Evolutionary conservation across 805 yeast genomes (phyloP).

Genomic region (Phaffomyces opuntiae): DNA sequence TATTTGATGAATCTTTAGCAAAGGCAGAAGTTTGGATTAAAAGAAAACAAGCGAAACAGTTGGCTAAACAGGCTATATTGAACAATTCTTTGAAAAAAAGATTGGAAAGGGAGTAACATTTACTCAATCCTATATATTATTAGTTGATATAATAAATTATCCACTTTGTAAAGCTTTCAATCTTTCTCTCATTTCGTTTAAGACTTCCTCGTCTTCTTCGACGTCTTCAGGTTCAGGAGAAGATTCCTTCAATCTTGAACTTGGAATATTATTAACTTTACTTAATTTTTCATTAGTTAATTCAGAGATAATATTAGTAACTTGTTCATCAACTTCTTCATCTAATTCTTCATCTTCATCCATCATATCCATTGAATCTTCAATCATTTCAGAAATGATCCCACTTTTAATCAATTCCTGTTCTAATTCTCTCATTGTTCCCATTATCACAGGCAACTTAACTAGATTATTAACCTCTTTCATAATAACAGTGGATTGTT

Average conservation of each 20-base stretch:
- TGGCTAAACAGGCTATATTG: constrained; percentile 24
- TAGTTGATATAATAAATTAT: not conserved
- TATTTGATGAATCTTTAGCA: constrained; percentile 77
- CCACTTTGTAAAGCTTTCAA: constrained; percentile 72
- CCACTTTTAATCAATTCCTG: constrained; percentile 83
- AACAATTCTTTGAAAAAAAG: constrained; percentile 15
- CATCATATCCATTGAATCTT: constrained; percentile 71
- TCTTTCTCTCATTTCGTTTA: constrained; percentile 85
- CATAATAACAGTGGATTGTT: constrained; percentile 75
- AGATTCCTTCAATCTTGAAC: constrained; percentile 18
- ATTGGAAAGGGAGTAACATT: constrained; percentile 1
- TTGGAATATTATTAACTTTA: constrained; percentile 31
- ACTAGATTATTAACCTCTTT: constrained; percentile 78
- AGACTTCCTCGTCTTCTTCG: constrained; percentile 57
- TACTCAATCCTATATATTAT: not conserved
- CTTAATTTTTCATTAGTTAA: constrained; percentile 36
- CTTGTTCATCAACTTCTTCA: constrained; percentile 59
- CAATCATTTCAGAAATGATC: constrained; percentile 90
- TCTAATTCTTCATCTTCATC: constrained; percentile 60
- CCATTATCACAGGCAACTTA: constrained; percentile 68
- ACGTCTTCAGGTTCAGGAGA: constrained; percentile 51
- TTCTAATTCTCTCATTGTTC: constrained; percentile 79
- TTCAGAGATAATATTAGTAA: constrained; percentile 51
- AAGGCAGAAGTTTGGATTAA: constrained; percentile 82
- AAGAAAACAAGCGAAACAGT: constrained; percentile 34